Evolutionary conservation across 1,139 yeast genomes (phyloP).

Genomic region (Scheffersomyces cryptocercus): DNA sequence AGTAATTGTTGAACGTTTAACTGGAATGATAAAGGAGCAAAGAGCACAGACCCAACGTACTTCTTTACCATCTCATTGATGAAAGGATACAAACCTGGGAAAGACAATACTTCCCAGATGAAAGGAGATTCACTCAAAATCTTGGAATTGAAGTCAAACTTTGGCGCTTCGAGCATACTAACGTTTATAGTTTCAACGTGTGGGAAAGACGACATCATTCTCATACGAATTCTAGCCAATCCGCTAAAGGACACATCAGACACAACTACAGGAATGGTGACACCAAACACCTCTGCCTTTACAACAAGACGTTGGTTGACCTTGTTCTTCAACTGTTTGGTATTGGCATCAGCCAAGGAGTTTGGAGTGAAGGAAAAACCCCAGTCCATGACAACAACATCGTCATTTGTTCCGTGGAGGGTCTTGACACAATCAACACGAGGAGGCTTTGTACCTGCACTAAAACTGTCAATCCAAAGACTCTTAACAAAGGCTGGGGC

Average conservation of each 20-base stretch:
- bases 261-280: slow-evolving; percentile 63
- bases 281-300: slow-evolving; percentile 65
- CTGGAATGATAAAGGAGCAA: slow-evolving; percentile 89
- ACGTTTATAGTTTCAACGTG: slow-evolving; percentile 89
- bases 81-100: slow-evolving; percentile 84
- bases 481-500: slow-evolving; percentile 82
- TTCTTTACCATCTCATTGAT: slow-evolving; percentile 83
- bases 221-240: slow-evolving; percentile 73
- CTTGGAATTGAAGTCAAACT: slow-evolving; percentile 77
- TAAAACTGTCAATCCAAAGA: slow-evolving; percentile 83
- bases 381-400: slow-evolving; percentile 97
- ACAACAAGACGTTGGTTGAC: slow-evolving; percentile 81
- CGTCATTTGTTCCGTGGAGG: slow-evolving; percentile 81
- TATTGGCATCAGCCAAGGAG: slow-evolving; percentile 76
- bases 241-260: slow-evolving; percentile 66
- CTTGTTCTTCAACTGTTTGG: slow-evolving; percentile 77
- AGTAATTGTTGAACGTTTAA: slow-evolving; percentile 86
- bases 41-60: slow-evolving; percentile 84
- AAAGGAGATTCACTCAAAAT: slow-evolving; percentile 76
- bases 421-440: slow-evolving; percentile 88
- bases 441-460: slow-evolving; percentile 94
- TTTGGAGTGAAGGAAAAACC: slow-evolving; percentile 88
- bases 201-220: slow-evolving; percentile 89
- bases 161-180: slow-evolving; percentile 81
- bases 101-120: slow-evolving; percentile 80